Evolutionary conservation across 345 rosid species (phyloP).

Genomic region (Gossypium mustelinum): DNA sequence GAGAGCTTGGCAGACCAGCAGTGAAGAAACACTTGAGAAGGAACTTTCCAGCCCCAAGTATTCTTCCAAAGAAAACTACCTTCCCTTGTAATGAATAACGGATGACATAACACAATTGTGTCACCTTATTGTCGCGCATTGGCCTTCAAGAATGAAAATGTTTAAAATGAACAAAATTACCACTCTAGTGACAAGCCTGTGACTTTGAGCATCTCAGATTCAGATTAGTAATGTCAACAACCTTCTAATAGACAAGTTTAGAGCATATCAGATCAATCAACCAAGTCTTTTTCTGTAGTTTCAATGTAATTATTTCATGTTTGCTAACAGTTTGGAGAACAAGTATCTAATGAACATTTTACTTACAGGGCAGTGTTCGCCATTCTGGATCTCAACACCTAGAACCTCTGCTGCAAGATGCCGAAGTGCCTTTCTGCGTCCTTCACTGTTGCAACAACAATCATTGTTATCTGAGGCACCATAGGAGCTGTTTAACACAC

Average conservation of each 20-base stretch:
- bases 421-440: conserved; percentile 58
- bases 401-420: conserved; percentile 84
- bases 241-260: not conserved
- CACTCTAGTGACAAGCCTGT: not conserved
- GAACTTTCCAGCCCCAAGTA: not conserved
- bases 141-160: not conserved
- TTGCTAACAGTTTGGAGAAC: not conserved
- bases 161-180: not conserved
- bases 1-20: not conserved
- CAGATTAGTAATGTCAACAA: not conserved
- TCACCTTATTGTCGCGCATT: not conserved
- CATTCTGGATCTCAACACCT: conserved; percentile 78
- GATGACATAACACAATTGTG: not conserved
- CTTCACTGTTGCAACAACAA: conserved; percentile 43
- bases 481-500: not conserved
- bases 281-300: not conserved
- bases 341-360: not conserved
- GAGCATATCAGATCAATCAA: not conserved
- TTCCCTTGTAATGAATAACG: not conserved
- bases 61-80: not conserved
- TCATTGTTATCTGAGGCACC: not conserved
- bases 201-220: not conserved
- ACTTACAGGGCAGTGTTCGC: conserved; percentile 96
- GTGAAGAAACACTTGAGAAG: not conserved
- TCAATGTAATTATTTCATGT: not conserved